These are phyloP conservation scores for Starmerella vitae DNA, from an alignment of 805 yeast species.

Conservation along the genomic window DNA sequence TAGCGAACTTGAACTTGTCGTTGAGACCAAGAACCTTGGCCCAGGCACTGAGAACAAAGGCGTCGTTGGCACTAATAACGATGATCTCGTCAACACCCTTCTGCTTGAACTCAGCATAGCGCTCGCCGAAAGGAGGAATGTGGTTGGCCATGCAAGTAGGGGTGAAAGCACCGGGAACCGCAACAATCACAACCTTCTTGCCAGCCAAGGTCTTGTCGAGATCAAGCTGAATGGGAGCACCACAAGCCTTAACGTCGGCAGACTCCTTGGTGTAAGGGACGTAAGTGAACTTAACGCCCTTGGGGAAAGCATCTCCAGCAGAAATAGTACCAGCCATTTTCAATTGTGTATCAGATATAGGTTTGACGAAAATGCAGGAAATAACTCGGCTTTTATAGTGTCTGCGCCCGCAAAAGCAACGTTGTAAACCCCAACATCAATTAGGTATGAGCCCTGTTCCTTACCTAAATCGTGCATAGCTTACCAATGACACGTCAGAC, in stretches of 20 bases:
- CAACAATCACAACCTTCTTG: conserved; percentile 53
- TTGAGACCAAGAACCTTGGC: conserved; percentile 33
- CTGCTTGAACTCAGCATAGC: conserved; percentile 37
- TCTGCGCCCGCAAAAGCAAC: not conserved
- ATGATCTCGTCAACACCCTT: conserved; percentile 53
- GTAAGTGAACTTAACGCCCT: conserved; percentile 26
- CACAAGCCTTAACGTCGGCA: conserved; percentile 28
- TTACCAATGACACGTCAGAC: too few species aligned
- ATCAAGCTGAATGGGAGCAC: conserved; percentile 29
- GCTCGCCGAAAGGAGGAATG: conserved; percentile 50
- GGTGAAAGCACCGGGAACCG: conserved; percentile 81
- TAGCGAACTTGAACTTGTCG: conserved; percentile 39
- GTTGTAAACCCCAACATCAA: not conserved
- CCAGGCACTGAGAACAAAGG: conserved; percentile 62
- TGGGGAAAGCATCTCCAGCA: conserved; percentile 24
- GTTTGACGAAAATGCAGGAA: too few species aligned
- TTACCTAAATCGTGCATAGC: too few species aligned
- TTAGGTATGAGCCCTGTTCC: too few species aligned
- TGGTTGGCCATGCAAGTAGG: conserved; percentile 66
- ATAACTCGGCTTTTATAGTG: not conserved
- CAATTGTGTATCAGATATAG: too few species aligned
- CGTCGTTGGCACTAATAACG: conserved; percentile 55
- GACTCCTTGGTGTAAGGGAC: conserved; percentile 27
- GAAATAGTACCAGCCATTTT: conserved; percentile 8
- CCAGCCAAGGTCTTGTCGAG: conserved; percentile 27